Base-by-base conservation (phyloP, 805 yeast genomes). In the Brettanomyces custersianus region DNA sequence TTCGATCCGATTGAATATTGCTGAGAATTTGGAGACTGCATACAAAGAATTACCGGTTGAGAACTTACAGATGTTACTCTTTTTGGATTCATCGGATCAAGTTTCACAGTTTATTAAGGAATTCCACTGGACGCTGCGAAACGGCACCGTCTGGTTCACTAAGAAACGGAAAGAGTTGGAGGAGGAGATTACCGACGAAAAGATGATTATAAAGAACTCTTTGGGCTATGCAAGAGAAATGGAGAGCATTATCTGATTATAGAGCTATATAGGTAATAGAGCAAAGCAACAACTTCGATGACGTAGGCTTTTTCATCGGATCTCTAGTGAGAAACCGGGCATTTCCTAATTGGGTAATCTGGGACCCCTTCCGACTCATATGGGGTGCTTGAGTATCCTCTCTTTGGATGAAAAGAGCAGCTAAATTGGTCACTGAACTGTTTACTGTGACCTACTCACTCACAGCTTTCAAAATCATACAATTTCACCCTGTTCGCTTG, bases 171-270 rank as follows among this genome's bases (percentile, higher is more conserved):
- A 43, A 16, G 60, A 50, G 4, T 41, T 47, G 4, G 52, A 42
- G 4, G 57, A 48, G 5, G 42, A 44, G 12, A 60, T 55, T 22
- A 61, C 57, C 24, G 68, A 63, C 34, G 69, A 62, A 39, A 65
- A 70, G 41, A 54, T 60, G 28, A 60, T 80, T 29, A 75, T 86
- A 37, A 77, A 68, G 46, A 80, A 82, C 53, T 74, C 88, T n/a
- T 70, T 90, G 45, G 75, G 70, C 42, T 90, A 87, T 52, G 96
- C 96, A 10, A 80, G 79, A 43, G 92, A 86, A 59, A 77, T 92
- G 54, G 98, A 92, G 64, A 81, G 92, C 15, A 92, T 90, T 57
- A 79, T 90, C 34, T 88, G 70, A 29, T 19, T 16, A 20, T n/a
- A n/a, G n/a, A n/a, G n/a, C n/a, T n/a, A n/a, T n/a, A n/a, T n/a